phyloP scores from a whole-genome alignment of 371 early-diverging fungal species.

The Mortierella sp. region DNA sequence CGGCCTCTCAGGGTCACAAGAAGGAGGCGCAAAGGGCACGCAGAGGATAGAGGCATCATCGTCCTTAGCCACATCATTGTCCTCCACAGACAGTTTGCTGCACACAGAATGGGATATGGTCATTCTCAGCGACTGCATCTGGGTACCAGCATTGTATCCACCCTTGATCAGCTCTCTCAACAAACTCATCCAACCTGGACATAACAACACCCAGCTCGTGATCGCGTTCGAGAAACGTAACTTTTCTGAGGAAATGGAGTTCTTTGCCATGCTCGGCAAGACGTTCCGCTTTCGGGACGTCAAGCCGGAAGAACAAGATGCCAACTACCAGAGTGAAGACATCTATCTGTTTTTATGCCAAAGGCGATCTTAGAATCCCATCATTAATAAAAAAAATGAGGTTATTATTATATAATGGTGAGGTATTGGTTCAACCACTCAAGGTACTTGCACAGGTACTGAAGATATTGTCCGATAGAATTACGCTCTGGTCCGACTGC shows the following conservation, averaged over 20 bases:
- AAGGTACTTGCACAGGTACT: no score
- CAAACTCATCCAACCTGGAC: slow-evolving; percentile 18
- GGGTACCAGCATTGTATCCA: slow-evolving; percentile 55
- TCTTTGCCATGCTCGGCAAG: slow-evolving; percentile 64
- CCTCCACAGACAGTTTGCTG: slow-evolving; percentile 4
- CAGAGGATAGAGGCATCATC: not conserved
- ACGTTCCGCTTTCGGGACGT: slow-evolving; percentile 66
- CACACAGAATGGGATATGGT: slow-evolving; percentile 54
- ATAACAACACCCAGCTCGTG: slow-evolving; percentile 51
- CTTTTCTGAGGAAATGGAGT: slow-evolving; percentile 67
- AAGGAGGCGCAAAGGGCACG: no score
- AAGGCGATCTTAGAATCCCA: slow-evolving; percentile 11
- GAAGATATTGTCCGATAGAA: no score
- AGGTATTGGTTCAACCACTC: no score
- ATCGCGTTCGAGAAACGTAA: slow-evolving; percentile 66
- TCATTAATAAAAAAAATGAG: not conserved
- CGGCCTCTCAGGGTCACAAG: no score
- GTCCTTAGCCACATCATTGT: not conserved
- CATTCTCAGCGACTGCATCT: slow-evolving; percentile 66
- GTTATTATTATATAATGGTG: no score
- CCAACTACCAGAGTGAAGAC: slow-evolving; percentile 64
- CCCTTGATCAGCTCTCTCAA: slow-evolving; percentile 61
- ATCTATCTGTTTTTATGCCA: slow-evolving; percentile 61
- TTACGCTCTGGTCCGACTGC: no score
- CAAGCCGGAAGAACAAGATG: slow-evolving; percentile 63